Percentiles rank a stretch among this genome's conserved stretches.
phyloP scores from a whole-genome alignment of 352 stramenopile genomes.

The Pythium aquatile region DNA sequence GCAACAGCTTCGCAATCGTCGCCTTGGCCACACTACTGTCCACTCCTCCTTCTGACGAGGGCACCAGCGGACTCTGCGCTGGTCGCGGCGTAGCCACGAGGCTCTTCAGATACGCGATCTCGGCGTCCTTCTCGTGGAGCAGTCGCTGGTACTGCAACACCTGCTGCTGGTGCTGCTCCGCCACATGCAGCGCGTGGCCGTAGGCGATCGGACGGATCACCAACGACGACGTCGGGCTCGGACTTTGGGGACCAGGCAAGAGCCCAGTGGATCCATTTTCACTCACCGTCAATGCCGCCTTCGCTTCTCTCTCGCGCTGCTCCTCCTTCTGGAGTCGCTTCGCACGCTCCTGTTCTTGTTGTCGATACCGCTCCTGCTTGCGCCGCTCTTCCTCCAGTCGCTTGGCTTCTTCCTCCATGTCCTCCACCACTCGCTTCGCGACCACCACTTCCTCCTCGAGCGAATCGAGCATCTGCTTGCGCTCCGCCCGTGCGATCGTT shows the following conservation, averaged over 20 bases:
- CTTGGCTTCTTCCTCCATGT: conserved; percentile 30
- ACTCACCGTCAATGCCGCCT: background rate
- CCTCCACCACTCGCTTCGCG: conserved; percentile 44
- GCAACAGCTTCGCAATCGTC: conserved; percentile 12
- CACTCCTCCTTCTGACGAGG: background rate
- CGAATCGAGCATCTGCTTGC: conserved; percentile 76
- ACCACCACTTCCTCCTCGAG: conserved; percentile 51
- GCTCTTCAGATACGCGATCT: conserved; percentile 50
- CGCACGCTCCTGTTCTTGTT: conserved; percentile 29
- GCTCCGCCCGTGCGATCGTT: conserved; percentile 59
- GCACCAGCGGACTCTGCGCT: background rate
- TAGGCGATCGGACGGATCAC: conserved; percentile 75
- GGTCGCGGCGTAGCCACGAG: conserved; percentile 32
- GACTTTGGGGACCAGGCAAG: background rate
- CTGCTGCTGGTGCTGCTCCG: conserved; percentile 65
- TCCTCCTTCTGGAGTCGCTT: conserved; percentile 9
- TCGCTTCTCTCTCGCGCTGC: conserved; percentile 5
- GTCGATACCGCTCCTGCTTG: conserved; percentile 30
- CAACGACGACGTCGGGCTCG: conserved; percentile 34
- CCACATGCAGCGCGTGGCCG: conserved; percentile 59
- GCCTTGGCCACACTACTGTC: conserved; percentile 1
- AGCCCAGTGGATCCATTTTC: background rate
- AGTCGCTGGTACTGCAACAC: conserved; percentile 54
- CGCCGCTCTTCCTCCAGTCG: conserved; percentile 17
- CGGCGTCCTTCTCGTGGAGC: conserved; percentile 62